Base-by-base conservation (phyloP, 169 alveolate species). In the Plasmodium coatneyi region DNA sequence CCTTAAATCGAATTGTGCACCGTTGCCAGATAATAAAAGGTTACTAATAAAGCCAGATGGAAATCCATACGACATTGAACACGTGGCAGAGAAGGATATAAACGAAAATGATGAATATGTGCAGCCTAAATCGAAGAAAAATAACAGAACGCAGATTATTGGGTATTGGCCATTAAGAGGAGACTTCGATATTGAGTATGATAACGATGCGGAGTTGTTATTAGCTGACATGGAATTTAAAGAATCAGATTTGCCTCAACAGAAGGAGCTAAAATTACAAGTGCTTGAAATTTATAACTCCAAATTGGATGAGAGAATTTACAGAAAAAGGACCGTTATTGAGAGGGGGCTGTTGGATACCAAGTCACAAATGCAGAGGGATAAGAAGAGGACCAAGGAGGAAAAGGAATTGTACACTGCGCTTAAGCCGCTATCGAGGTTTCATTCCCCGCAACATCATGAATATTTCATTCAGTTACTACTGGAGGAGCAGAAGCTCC, bases 151-250 rank as follows among this genome's bases (percentile, higher is more conserved):
- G 25, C 97, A 96, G 84, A 96, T 96, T 43, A 96, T 97, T 46
- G 99, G 99, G 1, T 99, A 98, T 92, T 96, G 99, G 98, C 99
- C 99, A 25, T 95, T 98, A 84, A 97, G 99, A 93, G 99, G 99
- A 6, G 99, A 99, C 92, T 99, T 99, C 94, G 99, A 99, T 92
- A 97, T 98, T 14, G 99, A 99, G 89, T 99, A 98, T 95, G 99
- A 99, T 93, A 98, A 98, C 96, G 99, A 99, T 96, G 99, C 99
- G 22, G 99, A 99, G 93, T 95, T 98, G 28, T 96, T 98, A 39
- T 93, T 99, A 19, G 99, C 99, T 0, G 99, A 99, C 92, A 98
- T 99, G 99, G 99, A 99, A 89, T 99, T 99, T 97, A 96, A 97
- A 72, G 95, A 95, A 54, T 95, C 95, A 5, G 98, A 96, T 72